Base-by-base conservation (phyloP, 331 rosid species). In the Ulmus americana region DNA sequence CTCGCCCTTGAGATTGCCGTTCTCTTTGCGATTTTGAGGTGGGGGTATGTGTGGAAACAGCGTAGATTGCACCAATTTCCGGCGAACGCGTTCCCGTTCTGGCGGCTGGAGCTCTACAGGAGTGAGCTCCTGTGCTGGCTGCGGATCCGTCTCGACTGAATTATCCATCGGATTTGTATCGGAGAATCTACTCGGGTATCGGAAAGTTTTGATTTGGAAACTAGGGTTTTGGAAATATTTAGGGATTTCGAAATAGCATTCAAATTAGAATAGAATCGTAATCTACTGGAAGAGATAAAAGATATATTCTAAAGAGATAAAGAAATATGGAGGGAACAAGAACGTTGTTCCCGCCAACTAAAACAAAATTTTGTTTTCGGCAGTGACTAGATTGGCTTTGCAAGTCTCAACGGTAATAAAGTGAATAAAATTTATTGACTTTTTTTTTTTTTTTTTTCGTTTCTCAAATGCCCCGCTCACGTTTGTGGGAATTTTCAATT, bases 11-110 rank as follows among this genome's bases (percentile, higher is more conserved):
- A 9, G 70, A 22, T 70, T 64, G 40, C 80, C 76, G 20, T 69
- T 58, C 46, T 64, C 76, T 45, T 59, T 74, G 60, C 54, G 61
- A 42, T 74, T 79, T 38, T 22, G 47, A 2, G 61, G 12, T 15
- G 61, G 80, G 1, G 90, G 78, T 48, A 68, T 81, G 38, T n/a
- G 88, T 15, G 86, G 91, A 71, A 83, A 74, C 59, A 87, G 83
- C 60, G 95, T 90, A 8, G 94, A 74, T 57, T 90, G 97, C n/a
- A 87, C 86, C 77, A 87, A 60, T 72, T 62, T 77, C 77, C 97
- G 95, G 74, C 86, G 85, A 59, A 55, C 77, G 42, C 68, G 61
- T 40, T 69, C 61, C 67, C 62, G 75, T 43, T 55, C 74, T 35
- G 79, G 85, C 15, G 74, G 66, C n/a, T 39, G 45, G 57, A 3